Percentiles rank a stretch among this genome's conserved stretches.
phyloP scores from a whole-genome alignment of 441 rosid genomes.

The Jatropha podagrica region DNA sequence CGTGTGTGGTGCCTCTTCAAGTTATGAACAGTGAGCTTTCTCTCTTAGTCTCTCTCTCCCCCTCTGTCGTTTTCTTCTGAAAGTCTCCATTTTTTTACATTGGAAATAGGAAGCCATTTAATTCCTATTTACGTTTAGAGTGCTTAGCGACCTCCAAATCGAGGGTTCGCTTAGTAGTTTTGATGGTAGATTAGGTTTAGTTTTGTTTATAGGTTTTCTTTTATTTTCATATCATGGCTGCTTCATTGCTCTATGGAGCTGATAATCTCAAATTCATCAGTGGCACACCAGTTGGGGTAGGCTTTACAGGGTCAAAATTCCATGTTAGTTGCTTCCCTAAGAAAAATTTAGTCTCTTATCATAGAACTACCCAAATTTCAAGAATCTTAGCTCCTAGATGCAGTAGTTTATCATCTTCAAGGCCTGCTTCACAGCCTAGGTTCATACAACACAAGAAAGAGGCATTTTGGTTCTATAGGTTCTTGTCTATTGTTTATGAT shows the following conservation, averaged over 20 bases:
- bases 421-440: constrained; percentile 52
- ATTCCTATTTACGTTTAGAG: neutral
- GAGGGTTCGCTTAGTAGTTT: neutral
- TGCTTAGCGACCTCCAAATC: neutral
- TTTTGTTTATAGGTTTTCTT: constrained; percentile 7
- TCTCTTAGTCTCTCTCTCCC: too few relatives aligned
- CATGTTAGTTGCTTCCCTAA: constrained; percentile 15
- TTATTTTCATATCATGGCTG: constrained; percentile 27
- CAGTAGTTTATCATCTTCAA: constrained; percentile 36
- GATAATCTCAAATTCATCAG: constrained; percentile 28
- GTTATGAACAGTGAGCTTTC: neutral
- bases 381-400: constrained; percentile 29
- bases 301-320: constrained; percentile 16
- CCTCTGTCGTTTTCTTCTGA: neutral
- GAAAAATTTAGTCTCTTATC: constrained; percentile 10
- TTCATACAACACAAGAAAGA: constrained; percentile 53
- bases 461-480: constrained; percentile 56
- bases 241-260: constrained; percentile 37
- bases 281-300: constrained; percentile 17
- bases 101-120: neutral
- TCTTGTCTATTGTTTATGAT: constrained; percentile 47
- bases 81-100: neutral
- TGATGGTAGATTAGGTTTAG: neutral
- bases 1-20: neutral
- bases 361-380: constrained; percentile 8